phyloP scores from a whole-genome alignment of 1,284 basidiomycete species.

The Tilletia setariae region DNA sequence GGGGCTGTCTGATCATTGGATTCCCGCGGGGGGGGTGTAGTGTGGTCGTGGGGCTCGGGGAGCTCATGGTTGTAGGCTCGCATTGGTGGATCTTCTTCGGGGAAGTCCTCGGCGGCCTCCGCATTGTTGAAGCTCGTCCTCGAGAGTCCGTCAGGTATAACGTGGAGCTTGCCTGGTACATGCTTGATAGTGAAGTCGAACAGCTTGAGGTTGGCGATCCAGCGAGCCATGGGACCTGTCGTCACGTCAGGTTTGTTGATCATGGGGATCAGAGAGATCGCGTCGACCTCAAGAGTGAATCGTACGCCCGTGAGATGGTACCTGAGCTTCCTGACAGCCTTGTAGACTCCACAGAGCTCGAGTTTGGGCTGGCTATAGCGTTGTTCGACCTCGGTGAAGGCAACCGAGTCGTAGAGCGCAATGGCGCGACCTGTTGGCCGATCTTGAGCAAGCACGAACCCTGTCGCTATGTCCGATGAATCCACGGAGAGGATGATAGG shows the following conservation, averaged over 20 bases:
- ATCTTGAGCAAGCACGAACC: background rate
- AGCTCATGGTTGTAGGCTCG: too few relatives aligned
- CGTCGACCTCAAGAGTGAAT: conserved; percentile 57
- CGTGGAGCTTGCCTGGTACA: conserved; percentile 50
- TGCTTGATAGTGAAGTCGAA: conserved; percentile 56
- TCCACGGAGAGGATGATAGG: background rate
- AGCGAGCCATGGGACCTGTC: conserved; percentile 55
- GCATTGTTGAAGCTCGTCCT: conserved; percentile 19
- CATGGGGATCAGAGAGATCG: conserved; percentile 58
- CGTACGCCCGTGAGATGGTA: conserved; percentile 55
- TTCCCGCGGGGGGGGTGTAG: too few relatives aligned
- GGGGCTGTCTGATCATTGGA: too few relatives aligned
- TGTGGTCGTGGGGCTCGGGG: too few relatives aligned
- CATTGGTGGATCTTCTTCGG: too few relatives aligned
- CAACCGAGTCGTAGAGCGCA: conserved; percentile 39
- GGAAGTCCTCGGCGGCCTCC: background rate
- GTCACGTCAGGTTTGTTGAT: conserved; percentile 58
- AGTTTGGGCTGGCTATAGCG: conserved; percentile 58
- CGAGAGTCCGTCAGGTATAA: conserved; percentile 56
- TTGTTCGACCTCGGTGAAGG: conserved; percentile 54
- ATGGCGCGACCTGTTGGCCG: background rate
- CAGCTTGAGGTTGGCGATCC: conserved; percentile 52
- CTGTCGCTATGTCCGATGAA: background rate
- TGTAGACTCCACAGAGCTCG: conserved; percentile 57
- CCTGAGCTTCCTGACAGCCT: conserved; percentile 41